Evolutionary conservation across 441 rosid genomes (phyloP), one percentile per base, ranked within the genome.

Genomic region (Erodium moschatum): DNA sequence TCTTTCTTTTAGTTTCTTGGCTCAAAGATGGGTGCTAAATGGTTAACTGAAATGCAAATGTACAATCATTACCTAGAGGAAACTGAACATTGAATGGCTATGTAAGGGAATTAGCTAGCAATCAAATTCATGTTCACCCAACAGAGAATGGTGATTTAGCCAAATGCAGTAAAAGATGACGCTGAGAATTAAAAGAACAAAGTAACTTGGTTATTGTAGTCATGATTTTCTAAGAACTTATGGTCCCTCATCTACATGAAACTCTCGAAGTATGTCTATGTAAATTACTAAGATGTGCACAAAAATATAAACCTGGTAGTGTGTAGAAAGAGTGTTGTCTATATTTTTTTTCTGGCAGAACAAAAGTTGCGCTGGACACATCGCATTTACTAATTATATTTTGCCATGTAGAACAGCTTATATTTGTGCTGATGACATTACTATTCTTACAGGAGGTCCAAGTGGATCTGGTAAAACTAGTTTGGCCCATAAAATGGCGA

Each of bases 401-500:
- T 11, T 60, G 3, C 20, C 27, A 24, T 60, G 15, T 60, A 4
- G 33, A 21, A 61, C 27, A 24, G 33, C 35, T 10, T 61, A 24
- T 61, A 61, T 5, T 61, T 69, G 15, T 29, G 65, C 21, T 61
- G 40, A 60, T 72, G 48, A 24, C 33, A 12, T 20, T 76, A 38
- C 69, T 76, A 56, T 69, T 69, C 70, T 79, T 80, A 80, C 83
- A 95, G 99, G 99, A 77, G 99, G 99, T 77, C 99, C 99, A 40
- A 95, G 99, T 85, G 99, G 99, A 77, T 92, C 98, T 63, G 99
- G 99, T 66, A 95, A 95, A 85, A 92, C 99, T 72, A 95, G 98
- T 83, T 73, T 95, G 88, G 99, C 99, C 69, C 98, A 87, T 83
- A 95, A 95, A 83, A 91, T 92, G 99, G 99, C 99, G 63, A 95